Evolutionary conservation across 2,329 filamentous ascomycete species (phyloP).

Genomic region (Botrytis medusae): DNA sequence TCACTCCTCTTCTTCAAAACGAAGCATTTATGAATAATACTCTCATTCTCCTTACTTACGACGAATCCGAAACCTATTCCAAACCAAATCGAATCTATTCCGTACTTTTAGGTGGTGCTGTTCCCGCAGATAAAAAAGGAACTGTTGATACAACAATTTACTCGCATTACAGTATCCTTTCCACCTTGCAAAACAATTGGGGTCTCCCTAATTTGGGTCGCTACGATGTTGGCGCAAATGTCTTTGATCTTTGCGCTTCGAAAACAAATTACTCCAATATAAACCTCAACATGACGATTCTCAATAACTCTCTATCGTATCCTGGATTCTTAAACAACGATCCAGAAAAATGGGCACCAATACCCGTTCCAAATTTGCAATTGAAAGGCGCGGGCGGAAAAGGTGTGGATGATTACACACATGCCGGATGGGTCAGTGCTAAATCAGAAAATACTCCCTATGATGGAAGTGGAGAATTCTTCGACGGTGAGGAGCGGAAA

Average conservation of each 20-base stretch:
- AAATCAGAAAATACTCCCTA: constrained; percentile 44
- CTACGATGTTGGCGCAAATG: constrained; percentile 46
- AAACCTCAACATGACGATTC: constrained; percentile 40
- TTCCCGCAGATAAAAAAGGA: constrained; percentile 49
- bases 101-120: constrained; percentile 55
- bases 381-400: constrained; percentile 47
- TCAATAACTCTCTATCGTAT: constrained; percentile 49
- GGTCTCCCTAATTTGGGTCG: constrained; percentile 45
- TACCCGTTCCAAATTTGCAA: constrained; percentile 47
- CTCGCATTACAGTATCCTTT: constrained; percentile 47
- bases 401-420: constrained; percentile 42
- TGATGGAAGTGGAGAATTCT: constrained; percentile 47
- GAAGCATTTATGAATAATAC: constrained; percentile 53
- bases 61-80: constrained; percentile 55
- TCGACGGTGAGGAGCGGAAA: constrained; percentile 43
- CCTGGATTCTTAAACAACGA: constrained; percentile 45
- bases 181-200: constrained; percentile 47
- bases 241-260: constrained; percentile 38
- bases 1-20: constrained; percentile 53
- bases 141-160: constrained; percentile 53
- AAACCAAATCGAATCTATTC: constrained; percentile 54
- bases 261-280: constrained; percentile 36
- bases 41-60: constrained; percentile 57
- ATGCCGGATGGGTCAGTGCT: constrained; percentile 38
- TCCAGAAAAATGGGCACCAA: constrained; percentile 35